Conservation (phyloP, 2,329 filamentous ascomycete genomes). For the Neospermospora avenae region DNA sequence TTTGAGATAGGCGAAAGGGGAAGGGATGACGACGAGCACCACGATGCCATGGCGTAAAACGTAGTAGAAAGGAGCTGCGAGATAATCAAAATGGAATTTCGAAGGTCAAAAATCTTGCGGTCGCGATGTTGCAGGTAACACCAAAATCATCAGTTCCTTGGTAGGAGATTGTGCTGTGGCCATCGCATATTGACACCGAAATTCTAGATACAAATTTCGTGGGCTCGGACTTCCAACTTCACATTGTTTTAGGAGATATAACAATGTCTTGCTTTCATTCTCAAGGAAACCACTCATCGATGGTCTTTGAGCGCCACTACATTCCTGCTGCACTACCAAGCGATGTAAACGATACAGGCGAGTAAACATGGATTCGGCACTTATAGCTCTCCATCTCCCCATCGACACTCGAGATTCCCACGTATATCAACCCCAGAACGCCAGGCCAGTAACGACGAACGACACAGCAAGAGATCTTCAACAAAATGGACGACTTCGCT, state of each 20-base stretch:
- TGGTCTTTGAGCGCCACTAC: slow-evolving; percentile 2
- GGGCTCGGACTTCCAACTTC: too few relatives aligned
- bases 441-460: background rate
- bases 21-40: background rate
- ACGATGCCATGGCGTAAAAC: too few relatives aligned
- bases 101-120: too few relatives aligned
- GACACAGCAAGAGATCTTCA: background rate
- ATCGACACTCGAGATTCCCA: background rate
- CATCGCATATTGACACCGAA: too few relatives aligned
- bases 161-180: too few relatives aligned
- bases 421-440: background rate
- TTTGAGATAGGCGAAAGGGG: background rate
- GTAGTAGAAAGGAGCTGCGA: too few relatives aligned
- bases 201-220: too few relatives aligned
- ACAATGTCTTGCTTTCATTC: background rate
- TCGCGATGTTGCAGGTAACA: too few relatives aligned
- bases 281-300: background rate
- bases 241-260: background rate
- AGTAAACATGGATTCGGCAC: background rate
- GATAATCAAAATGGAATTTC: too few relatives aligned
- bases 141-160: too few relatives aligned
- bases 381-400: background rate
- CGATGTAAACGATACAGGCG: background rate
- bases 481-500: background rate
- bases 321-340: slow-evolving; percentile 7